Percentiles rank a stretch among this genome's conserved stretches.
These are phyloP conservation scores for Xylaria polymorpha DNA, from an alignment of 2,329 filamentous ascomycete genomes.

Conservation along the genomic window DNA sequence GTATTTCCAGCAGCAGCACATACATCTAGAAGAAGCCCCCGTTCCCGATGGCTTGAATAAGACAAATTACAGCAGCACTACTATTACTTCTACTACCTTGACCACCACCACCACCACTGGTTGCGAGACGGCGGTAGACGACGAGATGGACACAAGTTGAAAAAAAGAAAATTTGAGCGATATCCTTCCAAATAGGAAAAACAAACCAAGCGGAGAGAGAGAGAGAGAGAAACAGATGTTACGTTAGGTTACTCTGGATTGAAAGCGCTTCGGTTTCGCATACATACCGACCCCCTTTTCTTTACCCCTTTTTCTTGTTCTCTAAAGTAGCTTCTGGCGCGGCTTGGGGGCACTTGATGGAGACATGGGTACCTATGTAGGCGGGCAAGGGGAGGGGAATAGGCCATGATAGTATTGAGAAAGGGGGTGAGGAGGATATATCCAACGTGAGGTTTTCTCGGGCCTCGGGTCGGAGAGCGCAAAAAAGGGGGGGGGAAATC, in stretches of 20 bases:
- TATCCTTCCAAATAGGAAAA: neutral
- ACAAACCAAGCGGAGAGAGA: neutral
- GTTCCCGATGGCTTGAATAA: conserved; percentile 11
- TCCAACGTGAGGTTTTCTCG: conserved; percentile 18
- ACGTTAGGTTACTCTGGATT: neutral
- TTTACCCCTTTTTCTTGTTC: neutral
- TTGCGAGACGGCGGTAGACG: conserved; percentile 12
- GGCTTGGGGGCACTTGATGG: neutral
- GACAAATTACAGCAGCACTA: conserved; percentile 17
- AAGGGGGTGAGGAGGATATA: conserved; percentile 28
- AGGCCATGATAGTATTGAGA: too few relatives aligned
- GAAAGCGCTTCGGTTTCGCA: neutral
- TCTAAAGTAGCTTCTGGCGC: neutral
- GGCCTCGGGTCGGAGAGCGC: too few relatives aligned
- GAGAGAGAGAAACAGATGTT: neutral
- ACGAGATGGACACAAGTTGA: neutral
- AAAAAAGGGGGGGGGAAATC: too few relatives aligned
- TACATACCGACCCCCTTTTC: neutral
- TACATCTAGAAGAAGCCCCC: conserved; percentile 42
- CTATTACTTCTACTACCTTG: conserved; percentile 8
- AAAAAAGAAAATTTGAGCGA: neutral
- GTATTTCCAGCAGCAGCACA: conserved; percentile 42
- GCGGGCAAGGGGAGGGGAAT: neutral
- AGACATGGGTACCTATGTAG: neutral
- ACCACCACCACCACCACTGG: neutral